phyloP scores from a whole-genome alignment of 495 filamentous ascomycete species.

The Lophiostoma macrostomum region DNA sequence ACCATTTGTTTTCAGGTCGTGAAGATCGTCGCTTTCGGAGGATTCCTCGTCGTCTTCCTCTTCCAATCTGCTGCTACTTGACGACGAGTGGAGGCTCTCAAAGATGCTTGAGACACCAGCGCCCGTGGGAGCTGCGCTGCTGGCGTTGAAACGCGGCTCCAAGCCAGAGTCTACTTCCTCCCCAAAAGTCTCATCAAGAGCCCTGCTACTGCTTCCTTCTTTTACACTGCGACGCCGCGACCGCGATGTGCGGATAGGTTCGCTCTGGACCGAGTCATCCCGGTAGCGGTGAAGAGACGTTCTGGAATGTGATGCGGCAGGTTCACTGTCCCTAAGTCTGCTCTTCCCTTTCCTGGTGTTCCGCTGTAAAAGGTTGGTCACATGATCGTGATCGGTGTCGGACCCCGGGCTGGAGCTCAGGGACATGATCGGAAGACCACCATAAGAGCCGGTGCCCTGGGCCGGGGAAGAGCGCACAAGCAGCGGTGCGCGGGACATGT shows the following conservation, averaged over 20 bases:
- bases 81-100: constrained; percentile 24
- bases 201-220: constrained; percentile 8
- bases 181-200: constrained; percentile 16
- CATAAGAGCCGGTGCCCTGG: constrained; percentile 33
- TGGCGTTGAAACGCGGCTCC: constrained; percentile 23
- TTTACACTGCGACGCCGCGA: constrained; percentile 18
- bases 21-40: constrained; percentile 18
- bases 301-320: background rate
- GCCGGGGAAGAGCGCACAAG: constrained; percentile 34
- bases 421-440: constrained; percentile 31
- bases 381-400: constrained; percentile 15
- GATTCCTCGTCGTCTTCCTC: constrained; percentile 17
- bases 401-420: constrained; percentile 29
- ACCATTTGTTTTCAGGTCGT: constrained; percentile 9
- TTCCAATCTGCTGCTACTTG: constrained; percentile 20
- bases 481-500: constrained; percentile 34
- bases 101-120: constrained; percentile 16
- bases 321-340: constrained; percentile 31
- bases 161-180: constrained; percentile 24
- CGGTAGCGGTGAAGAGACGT: background rate
- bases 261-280: constrained; percentile 10
- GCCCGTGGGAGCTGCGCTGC: background rate
- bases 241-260: constrained; percentile 9
- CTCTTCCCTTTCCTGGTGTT: constrained; percentile 28
- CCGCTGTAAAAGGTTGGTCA: constrained; percentile 7